A percentile compares a stretch with the other conserved stretches of the same genome.
Evolutionary conservation across 2,329 filamentous ascomycete species (phyloP).

Genomic region (Xylaria sp.): DNA sequence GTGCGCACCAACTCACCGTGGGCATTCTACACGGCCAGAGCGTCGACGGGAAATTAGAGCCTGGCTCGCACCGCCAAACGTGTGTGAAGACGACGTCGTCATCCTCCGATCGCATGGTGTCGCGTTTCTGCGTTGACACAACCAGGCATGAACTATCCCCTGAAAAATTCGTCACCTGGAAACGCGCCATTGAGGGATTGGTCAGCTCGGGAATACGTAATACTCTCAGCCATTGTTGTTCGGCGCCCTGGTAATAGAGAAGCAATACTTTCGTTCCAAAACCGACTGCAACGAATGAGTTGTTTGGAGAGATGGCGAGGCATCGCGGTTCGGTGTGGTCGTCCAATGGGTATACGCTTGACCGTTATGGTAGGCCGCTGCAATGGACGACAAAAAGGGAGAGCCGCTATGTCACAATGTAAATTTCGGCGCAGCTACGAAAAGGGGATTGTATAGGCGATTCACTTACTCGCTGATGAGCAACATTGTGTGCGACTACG

Average conservation of each 20-base stretch:
- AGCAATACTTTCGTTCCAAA: conserved; percentile 22
- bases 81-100: conserved; percentile 31
- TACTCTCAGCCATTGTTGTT: conserved; percentile 24
- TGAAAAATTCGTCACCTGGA: conserved; percentile 20
- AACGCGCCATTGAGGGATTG: conserved; percentile 10
- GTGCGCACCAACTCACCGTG: conserved; percentile 14
- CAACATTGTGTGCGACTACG: conserved; percentile 19
- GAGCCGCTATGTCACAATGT: conserved; percentile 9
- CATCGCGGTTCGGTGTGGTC: conserved; percentile 23
- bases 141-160: conserved; percentile 27
- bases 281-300: conserved; percentile 22
- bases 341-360: conserved; percentile 16
- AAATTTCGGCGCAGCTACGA: not conserved
- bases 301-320: conserved; percentile 22
- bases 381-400: conserved; percentile 26
- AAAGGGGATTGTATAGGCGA: not conserved
- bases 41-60: conserved; percentile 12
- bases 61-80: conserved; percentile 18
- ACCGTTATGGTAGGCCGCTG: conserved; percentile 21
- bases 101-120: conserved; percentile 17
- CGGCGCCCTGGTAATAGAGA: conserved; percentile 16
- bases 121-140: conserved; percentile 27
- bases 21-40: conserved; percentile 27
- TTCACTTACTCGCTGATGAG: conserved; percentile 20
- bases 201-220: conserved; percentile 22